Evolutionary conservation across 1,284 basidiomycete genomes (phyloP), one percentile per base, ranked within the genome.

Genomic region (Rhodotorula sp.): DNA sequence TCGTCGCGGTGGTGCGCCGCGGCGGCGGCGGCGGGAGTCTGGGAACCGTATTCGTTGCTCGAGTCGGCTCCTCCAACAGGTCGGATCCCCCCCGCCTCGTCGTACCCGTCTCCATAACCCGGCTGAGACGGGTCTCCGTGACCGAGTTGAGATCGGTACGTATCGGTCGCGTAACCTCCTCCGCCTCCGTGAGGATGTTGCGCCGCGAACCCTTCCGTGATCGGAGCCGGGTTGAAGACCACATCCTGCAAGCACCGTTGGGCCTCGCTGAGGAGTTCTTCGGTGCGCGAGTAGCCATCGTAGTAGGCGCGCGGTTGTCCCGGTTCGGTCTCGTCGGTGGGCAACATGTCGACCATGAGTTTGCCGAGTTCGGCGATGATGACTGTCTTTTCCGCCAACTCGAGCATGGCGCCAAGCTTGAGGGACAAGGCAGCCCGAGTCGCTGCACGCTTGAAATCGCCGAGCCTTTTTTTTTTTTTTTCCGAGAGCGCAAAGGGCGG

Each of bases 341-440:
- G 76, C 7, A 79, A 69, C 71, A 79, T 76, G 55, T 76, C 75
- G 12, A 78, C 68, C 48, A 79, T 72, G 45, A 79, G 75, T 63
- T 79, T 78, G 26, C 78, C 77, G 26, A 79, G 68, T 59, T 78
- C 78, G 24, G 75, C 76, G 30, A 79, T 68, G 60, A 79, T 75
- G 53, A 74, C 73, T 59, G 75, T 75, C 75, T 78, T 79, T 66
- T 79, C 78, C 5, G 77, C 75, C 20, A 79, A 60, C 62, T 79
- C 77, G 49, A 79, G 75, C 51, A 79, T 57, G 1, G 78, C 79
- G 20, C 77, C 79, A 4, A 79, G 69, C 69, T 75, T 75, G 62
- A 76, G 66, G 20, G 55, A 58, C 15, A 76, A 55, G 0, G 72
- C 74, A 18, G 67, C 72, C 0, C 71, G 67, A 1, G 65, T 67